These are phyloP conservation scores for Artemisia tridentata DNA, from an alignment of 129 eudicot genomes.

Conservation along the genomic window DNA sequence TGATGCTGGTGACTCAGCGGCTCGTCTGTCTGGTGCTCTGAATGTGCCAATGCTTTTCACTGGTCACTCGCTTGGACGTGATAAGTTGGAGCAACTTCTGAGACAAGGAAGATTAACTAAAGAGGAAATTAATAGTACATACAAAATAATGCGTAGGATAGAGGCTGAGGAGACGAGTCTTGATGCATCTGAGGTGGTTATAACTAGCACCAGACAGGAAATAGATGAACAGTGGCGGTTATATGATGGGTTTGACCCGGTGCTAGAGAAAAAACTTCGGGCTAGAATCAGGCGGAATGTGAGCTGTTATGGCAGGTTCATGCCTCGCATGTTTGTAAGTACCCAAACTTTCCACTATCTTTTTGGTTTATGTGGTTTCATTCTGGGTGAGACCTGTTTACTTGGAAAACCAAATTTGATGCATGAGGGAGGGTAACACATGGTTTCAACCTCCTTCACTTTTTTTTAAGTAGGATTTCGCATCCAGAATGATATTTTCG, in stretches of 20 bases:
- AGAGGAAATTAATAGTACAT: conserved; percentile 87
- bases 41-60: conserved; percentile 99
- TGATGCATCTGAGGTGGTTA: conserved; percentile 95
- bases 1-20: conserved; percentile 99
- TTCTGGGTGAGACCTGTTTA: no score
- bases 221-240: conserved; percentile 97
- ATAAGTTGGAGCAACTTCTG: conserved; percentile 89
- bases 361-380: no score
- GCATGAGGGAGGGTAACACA: no score
- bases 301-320: conserved; percentile 97
- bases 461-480: no score
- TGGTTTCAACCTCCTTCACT: no score
- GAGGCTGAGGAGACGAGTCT: conserved; percentile 89
- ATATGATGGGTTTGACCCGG: conserved; percentile 95
- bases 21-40: conserved; percentile 88
- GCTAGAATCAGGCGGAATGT: conserved; percentile 93
- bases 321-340: conserved; percentile 99
- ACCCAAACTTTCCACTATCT: not conserved
- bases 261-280: conserved; percentile 81
- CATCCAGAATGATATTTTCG: no score
- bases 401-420: no score
- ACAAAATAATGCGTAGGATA: conserved; percentile 94
- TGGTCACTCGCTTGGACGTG: conserved; percentile 99
- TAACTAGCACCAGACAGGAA: conserved; percentile 96
- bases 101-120: conserved; percentile 83